Base-by-base conservation (phyloP, 257 asterid genomes). In the Cordia subcordata region DNA sequence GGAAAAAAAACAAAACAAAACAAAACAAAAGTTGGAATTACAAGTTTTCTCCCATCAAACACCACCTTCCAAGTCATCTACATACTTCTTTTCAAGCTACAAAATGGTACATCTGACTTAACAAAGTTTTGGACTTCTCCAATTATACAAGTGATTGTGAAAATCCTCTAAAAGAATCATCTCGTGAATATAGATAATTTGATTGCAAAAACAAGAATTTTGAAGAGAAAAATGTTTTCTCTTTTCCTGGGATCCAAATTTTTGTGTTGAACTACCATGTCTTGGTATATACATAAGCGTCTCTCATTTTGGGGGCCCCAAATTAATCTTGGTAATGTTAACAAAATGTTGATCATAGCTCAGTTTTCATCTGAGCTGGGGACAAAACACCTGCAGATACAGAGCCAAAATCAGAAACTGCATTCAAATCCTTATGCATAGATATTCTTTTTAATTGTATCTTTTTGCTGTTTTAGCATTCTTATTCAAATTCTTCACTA, bases 231-330 rank as follows among this genome's bases (percentile, higher is more conserved):
- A 18, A 10, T n/a, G 20, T 23, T 58, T n/a, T n/a, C n/a, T n/a
- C 60, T 32, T 17, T 49, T 13, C 49, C 22, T 14, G 62, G 55
- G 18, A 47, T 68, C 54, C 35, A 56, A 14, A 53, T 66, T 13
- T n/a, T 27, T 42, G 47, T 11, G 4, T 42, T 4, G 10, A 42
- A 42, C 15, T 42, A 42, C 47, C 47, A 42, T 42, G 14, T 16
- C 64, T 16, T 64, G 63, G 50, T 82, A 86, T 83, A 50, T 82
- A 83, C 96, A 81, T 83, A 86, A 79, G 94, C 97, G 94, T 80
- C 92, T 79, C 94, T 81, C 83, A 67, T 46, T 74, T 61, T n/a
- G n/a, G 83, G 90, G 94, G 95, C 90, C 78, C 77, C 90, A 72
- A 77, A 73, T 71, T 27, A 73, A 79, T 76, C 64, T n/a, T 64